Conservation (phyloP, 495 filamentous ascomycete genomes). For the Annulohypoxylon stygium region DNA sequence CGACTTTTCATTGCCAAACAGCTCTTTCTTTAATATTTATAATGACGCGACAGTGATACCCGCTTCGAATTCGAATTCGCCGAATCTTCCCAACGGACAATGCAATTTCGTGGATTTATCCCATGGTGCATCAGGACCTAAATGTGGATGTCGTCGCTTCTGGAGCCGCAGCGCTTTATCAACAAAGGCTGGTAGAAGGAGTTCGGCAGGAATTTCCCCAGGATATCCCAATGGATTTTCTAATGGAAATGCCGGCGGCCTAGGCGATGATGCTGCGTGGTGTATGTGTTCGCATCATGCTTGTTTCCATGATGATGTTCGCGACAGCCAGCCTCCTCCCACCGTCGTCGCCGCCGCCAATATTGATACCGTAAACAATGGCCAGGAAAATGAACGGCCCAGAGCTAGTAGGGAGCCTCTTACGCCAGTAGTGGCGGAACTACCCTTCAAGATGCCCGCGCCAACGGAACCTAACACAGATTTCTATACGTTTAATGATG, state of each 20-base stretch:
- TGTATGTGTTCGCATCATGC: constrained; percentile 81
- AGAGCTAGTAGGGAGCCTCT: constrained; percentile 56
- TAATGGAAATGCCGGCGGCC: constrained; percentile 34
- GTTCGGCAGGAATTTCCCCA: constrained; percentile 45
- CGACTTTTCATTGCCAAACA: constrained; percentile 56
- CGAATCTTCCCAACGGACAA: constrained; percentile 64
- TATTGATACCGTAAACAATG: constrained; percentile 44
- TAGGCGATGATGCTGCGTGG: constrained; percentile 59
- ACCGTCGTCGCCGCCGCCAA: constrained; percentile 23
- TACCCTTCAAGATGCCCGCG: constrained; percentile 52
- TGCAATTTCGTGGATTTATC: constrained; percentile 73
- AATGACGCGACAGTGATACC: constrained; percentile 55
- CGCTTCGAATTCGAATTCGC: constrained; percentile 42
- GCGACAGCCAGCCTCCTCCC: constrained; percentile 45
- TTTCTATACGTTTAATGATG: constrained; percentile 50
- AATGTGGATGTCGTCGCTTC: constrained; percentile 76
- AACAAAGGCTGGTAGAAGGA: constrained; percentile 40
- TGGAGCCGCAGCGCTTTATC: constrained; percentile 62
- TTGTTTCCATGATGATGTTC: constrained; percentile 72
- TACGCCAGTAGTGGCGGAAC: constrained; percentile 59
- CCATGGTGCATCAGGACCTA: constrained; percentile 56
- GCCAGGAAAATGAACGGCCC: constrained; percentile 63
- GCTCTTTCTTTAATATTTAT: constrained; percentile 64
- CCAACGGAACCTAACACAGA: constrained; percentile 53
- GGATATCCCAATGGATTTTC: constrained; percentile 47